Conservation (phyloP, 345 rosid species). For the Tarenaya hassleriana region DNA sequence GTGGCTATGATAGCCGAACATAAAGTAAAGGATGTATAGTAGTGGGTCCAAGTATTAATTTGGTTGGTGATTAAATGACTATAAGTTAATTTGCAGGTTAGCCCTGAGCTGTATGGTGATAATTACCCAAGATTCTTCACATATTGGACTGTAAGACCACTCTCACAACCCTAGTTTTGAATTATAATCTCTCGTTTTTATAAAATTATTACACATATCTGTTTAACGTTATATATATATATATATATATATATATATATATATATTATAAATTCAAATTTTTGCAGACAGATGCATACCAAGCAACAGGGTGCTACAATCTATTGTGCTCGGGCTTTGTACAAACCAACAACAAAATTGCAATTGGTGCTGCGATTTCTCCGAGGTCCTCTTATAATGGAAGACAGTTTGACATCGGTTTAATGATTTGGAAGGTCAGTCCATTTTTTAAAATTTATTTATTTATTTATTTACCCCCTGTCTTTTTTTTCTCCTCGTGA, state of each 20-base stretch:
- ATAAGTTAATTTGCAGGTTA: constrained; percentile 52
- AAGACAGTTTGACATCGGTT: constrained; percentile 80
- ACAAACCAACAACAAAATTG: constrained; percentile 84
- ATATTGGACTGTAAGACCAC: constrained; percentile 79
- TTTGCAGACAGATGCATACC: constrained; percentile 90
- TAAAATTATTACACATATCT: neutral
- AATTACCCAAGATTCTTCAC: constrained; percentile 91
- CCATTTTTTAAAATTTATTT: too few relatives aligned
- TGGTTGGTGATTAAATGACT: neutral
- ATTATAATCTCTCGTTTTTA: neutral
- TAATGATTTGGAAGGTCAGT: constrained; percentile 94
- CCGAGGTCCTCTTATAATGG: constrained; percentile 86
- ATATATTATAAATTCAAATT: neutral
- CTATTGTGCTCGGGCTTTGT: constrained; percentile 91
- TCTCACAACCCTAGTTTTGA: neutral
- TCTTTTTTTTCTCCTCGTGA: constrained; percentile 21
- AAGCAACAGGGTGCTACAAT: constrained; percentile 97
- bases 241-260: neutral
- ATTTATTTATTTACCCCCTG: neutral
- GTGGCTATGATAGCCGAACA: too few relatives aligned
- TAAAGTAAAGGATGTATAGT: too few relatives aligned
- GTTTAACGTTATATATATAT: too few relatives aligned
- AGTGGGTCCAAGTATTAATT: too few relatives aligned
- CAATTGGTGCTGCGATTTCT: constrained; percentile 95
- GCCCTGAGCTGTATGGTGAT: constrained; percentile 96